Conservation (phyloP, 164 flowering plant species). For the Magnolia sinica region DNA sequence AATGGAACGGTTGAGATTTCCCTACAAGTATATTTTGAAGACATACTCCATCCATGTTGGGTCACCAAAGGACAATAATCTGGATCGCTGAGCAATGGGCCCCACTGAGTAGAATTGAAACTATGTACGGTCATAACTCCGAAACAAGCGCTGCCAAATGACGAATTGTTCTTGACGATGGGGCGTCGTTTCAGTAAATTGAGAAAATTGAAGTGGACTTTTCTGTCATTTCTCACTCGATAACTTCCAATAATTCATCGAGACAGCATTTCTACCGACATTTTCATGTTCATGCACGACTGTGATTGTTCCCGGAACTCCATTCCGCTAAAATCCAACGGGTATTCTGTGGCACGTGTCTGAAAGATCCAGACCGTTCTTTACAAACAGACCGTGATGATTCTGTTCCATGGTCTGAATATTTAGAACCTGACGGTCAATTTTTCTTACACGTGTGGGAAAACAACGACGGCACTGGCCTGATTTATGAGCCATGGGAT, state of each 20-base stretch:
- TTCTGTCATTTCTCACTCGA: background rate
- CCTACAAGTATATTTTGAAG: too few species aligned
- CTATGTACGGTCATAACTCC: background rate
- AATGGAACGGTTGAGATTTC: too few species aligned
- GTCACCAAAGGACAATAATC: too few species aligned
- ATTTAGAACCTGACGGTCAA: background rate
- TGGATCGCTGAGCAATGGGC: too few species aligned
- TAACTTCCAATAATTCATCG: background rate
- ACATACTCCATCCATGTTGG: too few species aligned
- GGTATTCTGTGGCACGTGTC: background rate
- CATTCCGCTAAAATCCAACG: background rate
- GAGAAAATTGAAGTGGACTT: background rate
- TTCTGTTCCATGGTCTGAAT: background rate
- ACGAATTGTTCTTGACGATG: background rate
- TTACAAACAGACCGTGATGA: background rate
- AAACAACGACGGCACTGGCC: background rate
- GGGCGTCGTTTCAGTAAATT: background rate
- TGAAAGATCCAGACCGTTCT: background rate
- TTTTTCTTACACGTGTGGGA: background rate
- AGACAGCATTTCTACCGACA: background rate
- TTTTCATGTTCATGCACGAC: background rate
- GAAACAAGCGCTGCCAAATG: background rate
- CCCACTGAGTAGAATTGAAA: background rate
- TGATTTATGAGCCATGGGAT: background rate
- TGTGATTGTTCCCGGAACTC: background rate